These are phyloP conservation scores for Arthroderma uncinatum DNA, from an alignment of 2,329 filamentous ascomycete species.

Conservation along the genomic window DNA sequence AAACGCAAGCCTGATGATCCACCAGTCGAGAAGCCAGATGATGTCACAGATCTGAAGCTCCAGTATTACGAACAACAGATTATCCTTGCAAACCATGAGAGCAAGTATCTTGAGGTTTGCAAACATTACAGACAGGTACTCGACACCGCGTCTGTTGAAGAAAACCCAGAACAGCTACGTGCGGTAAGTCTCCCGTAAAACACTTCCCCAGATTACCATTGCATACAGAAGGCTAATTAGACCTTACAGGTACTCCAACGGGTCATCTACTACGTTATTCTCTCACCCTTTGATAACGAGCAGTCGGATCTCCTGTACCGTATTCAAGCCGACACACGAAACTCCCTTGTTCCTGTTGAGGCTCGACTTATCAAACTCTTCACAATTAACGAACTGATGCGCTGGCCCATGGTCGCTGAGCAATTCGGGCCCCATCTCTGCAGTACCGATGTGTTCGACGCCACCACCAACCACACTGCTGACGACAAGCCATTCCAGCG, in stretches of 20 bases:
- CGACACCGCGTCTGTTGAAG: slow-evolving; percentile 89
- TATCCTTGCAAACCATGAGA: slow-evolving; percentile 84
- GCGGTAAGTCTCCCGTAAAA: slow-evolving; percentile 50
- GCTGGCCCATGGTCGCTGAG: slow-evolving; percentile 87
- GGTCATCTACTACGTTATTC: slow-evolving; percentile 94
- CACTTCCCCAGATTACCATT: neutral
- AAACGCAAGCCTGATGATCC: slow-evolving; percentile 66
- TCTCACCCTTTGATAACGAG: slow-evolving; percentile 95
- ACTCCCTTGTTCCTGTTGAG: slow-evolving; percentile 64
- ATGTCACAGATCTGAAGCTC: slow-evolving; percentile 92
- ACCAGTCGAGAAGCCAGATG: slow-evolving; percentile 65
- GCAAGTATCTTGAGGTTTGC: slow-evolving; percentile 94
- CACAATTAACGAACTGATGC: slow-evolving; percentile 92
- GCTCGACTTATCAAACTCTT: slow-evolving; percentile 85
- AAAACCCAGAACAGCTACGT: slow-evolving; percentile 73
- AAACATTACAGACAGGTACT: slow-evolving; percentile 96
- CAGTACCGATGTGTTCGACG: slow-evolving; percentile 79
- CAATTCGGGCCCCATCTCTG: slow-evolving; percentile 81
- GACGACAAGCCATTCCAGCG: slow-evolving; percentile 74
- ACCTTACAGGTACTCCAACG: slow-evolving; percentile 64
- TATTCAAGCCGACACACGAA: slow-evolving; percentile 74
- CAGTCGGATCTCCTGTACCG: slow-evolving; percentile 95
- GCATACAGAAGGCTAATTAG: slow-evolving; percentile 5
- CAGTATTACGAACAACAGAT: slow-evolving; percentile 97
- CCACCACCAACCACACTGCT: slow-evolving; percentile 42